Base-by-base conservation (phyloP, 2,329 filamentous ascomycete genomes). In the Sarocladium strictum region DNA sequence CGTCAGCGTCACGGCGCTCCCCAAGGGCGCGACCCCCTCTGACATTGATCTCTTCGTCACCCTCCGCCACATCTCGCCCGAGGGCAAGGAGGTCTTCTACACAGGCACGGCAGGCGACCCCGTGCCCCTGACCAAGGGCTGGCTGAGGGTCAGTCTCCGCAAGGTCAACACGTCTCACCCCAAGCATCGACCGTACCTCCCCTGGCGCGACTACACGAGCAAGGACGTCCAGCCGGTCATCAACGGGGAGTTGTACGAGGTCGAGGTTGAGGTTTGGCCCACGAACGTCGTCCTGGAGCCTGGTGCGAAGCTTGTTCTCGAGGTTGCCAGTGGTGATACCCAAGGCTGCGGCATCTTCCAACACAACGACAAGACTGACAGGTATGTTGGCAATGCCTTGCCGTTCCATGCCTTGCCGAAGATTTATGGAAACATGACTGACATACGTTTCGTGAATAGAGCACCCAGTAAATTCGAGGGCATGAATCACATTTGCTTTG, bases 1-100 rank as follows among this genome's bases (percentile, higher is more conserved):
- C 56, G 79, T 87, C 1, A 87, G 84, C 0, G 68, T 86, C 2
- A 83, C 78, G 0, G 69, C 84, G 59, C 81, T 72, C 65, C 79
- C 64, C 65, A 71, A 26, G 0, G 63, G 60, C 0, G 59, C 60
- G 1, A 67, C 63, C 1, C 64, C 68, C 0, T 69, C 63, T 3
- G 83, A 86, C 53, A 84, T 86, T 27, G 83, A 86, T 59, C 64
- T 87, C 2, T 87, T 87, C 61, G 62, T 86, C 12, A 86, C 83
- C 0, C 69, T 87, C 2, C 76, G 83, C 10, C 76, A 87, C 67
- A 72, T 85, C 32, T 75, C 73, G 0, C 69, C 80, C 0, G 61
- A 67, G 0, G 81, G 80, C 1, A 72, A 77, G 10, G 83, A 86
- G 59, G 71, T 87, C 2, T 76, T 76, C 59, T 87, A 86, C 65